These are phyloP conservation scores for Camelina laxa DNA, from an alignment of 345 rosid genomes.

Conservation along the genomic window DNA sequence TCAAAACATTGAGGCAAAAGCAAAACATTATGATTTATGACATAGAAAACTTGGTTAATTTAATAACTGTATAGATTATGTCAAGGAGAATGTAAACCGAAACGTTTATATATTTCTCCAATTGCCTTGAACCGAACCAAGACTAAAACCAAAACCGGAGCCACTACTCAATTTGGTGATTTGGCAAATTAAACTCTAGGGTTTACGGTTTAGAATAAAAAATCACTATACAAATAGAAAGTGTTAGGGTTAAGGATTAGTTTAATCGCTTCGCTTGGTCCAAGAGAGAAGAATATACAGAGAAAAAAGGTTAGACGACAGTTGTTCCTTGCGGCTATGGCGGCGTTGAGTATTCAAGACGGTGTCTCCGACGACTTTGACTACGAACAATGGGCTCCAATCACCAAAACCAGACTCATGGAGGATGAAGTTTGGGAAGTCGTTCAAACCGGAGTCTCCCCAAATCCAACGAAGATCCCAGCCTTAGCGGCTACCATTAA, in stretches of 20 bases:
- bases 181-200: neutral
- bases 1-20: too few relatives aligned
- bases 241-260: neutral
- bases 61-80: too few relatives aligned
- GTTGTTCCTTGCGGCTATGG: slow-evolving; percentile 3
- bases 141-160: too few relatives aligned
- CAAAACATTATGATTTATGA: too few relatives aligned
- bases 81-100: too few relatives aligned
- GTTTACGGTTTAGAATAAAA: neutral
- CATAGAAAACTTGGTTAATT: too few relatives aligned
- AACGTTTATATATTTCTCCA: too few relatives aligned
- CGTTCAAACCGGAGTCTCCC: slow-evolving; percentile 20
- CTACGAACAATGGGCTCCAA: slow-evolving; percentile 27
- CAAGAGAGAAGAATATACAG: slow-evolving; percentile 10
- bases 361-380: slow-evolving; percentile 14
- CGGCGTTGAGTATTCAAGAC: neutral
- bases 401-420: neutral
- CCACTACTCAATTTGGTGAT: neutral
- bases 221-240: neutral
- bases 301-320: neutral
- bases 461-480: slow-evolving; percentile 27
- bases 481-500: neutral
- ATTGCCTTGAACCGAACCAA: too few relatives aligned
- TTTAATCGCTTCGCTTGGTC: neutral
- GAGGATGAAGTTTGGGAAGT: slow-evolving; percentile 27